Evolutionary conservation across 2,329 filamentous ascomycete species (phyloP).

Genomic region (Diplodia corticola): DNA sequence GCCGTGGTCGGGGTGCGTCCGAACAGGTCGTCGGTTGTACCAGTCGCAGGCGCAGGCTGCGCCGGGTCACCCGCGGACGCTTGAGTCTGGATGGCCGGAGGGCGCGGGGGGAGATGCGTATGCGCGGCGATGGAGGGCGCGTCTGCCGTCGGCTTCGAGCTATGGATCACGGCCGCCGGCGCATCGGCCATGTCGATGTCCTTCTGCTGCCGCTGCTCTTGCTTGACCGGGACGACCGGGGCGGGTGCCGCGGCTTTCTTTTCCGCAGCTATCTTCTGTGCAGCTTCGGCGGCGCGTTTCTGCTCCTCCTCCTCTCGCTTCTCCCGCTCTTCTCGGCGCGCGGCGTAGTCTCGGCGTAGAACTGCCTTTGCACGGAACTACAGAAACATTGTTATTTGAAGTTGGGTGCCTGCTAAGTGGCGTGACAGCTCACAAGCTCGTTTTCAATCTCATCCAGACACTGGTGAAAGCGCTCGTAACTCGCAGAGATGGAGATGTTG

Average conservation of each 20-base stretch:
- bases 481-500: conserved; percentile 44
- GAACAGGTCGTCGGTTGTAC: conserved; percentile 33
- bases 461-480: conserved; percentile 49
- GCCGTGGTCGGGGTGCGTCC: conserved; percentile 34
- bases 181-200: conserved; percentile 21
- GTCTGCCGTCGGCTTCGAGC: not conserved
- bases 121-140: conserved; percentile 15
- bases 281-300: conserved; percentile 22
- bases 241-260: not conserved
- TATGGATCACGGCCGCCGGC: not conserved
- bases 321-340: conserved; percentile 37
- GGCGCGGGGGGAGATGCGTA: conserved; percentile 13
- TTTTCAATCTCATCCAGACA: conserved; percentile 54
- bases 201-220: conserved; percentile 14
- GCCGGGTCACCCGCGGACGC: conserved; percentile 20
- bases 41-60: conserved; percentile 13
- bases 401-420: not conserved
- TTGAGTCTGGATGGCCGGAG: conserved; percentile 26
- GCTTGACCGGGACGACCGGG: not conserved
- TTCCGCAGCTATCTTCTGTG: not conserved
- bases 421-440: conserved; percentile 40
- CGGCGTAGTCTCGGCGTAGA: conserved; percentile 39
- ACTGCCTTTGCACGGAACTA: conserved; percentile 35
- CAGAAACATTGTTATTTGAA: not conserved
- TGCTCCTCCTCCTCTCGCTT: conserved; percentile 38